Conservation (phyloP, 2,329 filamentous ascomycete species). For the Colletotrichum zoysiae region DNA sequence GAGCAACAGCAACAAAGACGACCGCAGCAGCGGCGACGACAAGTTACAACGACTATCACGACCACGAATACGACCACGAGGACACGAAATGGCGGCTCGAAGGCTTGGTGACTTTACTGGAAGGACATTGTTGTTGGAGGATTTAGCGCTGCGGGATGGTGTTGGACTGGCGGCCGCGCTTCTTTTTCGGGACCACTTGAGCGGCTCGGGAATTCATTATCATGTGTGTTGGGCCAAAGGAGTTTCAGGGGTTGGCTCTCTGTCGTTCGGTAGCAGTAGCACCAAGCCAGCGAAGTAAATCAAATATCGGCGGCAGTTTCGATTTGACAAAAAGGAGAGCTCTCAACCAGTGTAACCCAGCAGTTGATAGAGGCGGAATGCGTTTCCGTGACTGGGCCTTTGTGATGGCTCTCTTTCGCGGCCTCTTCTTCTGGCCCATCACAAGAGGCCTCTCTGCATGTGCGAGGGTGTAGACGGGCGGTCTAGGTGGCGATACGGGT, state of each 20-base stretch:
- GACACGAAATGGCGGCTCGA: too few relatives aligned
- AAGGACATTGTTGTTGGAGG: neutral
- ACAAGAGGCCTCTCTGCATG: neutral
- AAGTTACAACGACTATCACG: neutral
- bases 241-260: neutral
- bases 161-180: neutral
- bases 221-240: neutral
- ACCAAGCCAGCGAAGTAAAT: neutral
- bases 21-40: neutral
- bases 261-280: neutral
- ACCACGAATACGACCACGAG: neutral
- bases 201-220: neutral
- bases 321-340: neutral
- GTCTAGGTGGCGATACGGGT: neutral
- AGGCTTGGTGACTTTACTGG: neutral
- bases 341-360: neutral
- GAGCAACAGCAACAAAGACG: neutral
- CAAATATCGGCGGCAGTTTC: neutral
- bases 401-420: neutral
- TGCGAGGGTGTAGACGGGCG: neutral
- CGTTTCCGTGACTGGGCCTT: neutral
- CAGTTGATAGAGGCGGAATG: too few relatives aligned
- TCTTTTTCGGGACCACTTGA: neutral
- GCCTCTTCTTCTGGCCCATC: conserved; percentile 4
- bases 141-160: neutral